A percentile compares a stretch with the other conserved stretches of the same genome.
Evolutionary conservation across 2,329 filamentous ascomycete genomes (phyloP).

Genomic region (Exserohilum turcica): DNA sequence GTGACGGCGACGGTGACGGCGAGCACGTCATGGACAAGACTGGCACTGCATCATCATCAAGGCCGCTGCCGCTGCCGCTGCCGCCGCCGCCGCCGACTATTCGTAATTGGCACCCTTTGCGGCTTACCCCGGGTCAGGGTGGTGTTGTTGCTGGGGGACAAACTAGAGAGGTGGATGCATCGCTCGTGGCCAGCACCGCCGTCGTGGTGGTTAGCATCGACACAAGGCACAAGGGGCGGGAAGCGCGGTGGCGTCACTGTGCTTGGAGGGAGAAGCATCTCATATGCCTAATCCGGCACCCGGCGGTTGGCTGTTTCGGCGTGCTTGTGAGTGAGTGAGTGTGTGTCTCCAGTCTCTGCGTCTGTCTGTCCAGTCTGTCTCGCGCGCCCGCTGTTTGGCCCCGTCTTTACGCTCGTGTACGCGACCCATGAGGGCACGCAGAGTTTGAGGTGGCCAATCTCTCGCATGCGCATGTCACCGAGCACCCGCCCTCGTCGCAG

Average conservation of each 20-base stretch:
- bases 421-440: neutral
- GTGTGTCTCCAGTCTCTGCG: neutral
- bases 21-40: conserved; percentile 2
- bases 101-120: neutral
- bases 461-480: neutral
- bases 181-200: neutral
- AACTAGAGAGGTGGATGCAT: neutral
- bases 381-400: neutral
- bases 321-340: neutral
- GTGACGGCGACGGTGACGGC: neutral
- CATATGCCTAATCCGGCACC: neutral
- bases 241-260: conserved; percentile 14
- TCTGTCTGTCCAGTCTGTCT: too few species aligned
- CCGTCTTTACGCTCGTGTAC: too few species aligned
- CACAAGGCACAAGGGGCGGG: neutral
- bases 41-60: neutral
- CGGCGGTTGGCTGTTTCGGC: neutral
- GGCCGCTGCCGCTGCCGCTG: too few species aligned
- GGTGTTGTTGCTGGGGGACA: neutral
- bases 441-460: neutral
- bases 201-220: neutral
- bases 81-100: neutral
- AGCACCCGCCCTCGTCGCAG: neutral
- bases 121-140: conserved; percentile 1
- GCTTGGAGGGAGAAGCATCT: conserved; percentile 1